Evolutionary conservation across 2,329 filamentous ascomycete species (phyloP).

Genomic region (Penicillium crustosum): DNA sequence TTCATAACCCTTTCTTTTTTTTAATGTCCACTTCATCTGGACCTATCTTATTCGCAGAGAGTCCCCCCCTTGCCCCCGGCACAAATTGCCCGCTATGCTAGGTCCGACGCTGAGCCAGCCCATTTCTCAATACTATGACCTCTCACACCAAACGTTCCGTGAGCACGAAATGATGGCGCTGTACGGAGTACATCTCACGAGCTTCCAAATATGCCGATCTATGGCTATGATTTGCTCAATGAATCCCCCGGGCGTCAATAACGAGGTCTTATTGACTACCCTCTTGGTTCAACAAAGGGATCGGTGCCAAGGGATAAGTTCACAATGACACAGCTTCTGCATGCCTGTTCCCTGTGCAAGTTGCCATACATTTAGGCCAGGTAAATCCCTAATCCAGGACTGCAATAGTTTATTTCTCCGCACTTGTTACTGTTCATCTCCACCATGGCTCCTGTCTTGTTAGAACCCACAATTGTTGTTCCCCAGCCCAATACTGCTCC

Average conservation of each 20-base stretch:
- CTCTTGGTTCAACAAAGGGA: constrained; percentile 13
- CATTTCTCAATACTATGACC: constrained; percentile 10
- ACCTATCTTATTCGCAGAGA: neutral
- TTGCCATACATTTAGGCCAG: constrained; percentile 1
- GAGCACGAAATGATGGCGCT: neutral
- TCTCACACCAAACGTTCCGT: constrained; percentile 3
- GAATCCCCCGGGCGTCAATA: neutral
- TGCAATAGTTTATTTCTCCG: neutral
- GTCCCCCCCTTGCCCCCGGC: neutral
- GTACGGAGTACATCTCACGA: neutral
- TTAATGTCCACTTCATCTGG: neutral
- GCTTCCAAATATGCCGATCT: neutral
- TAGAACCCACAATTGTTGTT: neutral
- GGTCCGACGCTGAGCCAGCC: constrained; percentile 7
- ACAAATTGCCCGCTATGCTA: constrained; percentile 1
- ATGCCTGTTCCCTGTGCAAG: neutral
- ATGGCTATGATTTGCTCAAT: neutral
- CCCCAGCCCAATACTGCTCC: neutral
- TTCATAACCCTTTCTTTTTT: neutral
- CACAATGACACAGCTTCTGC: neutral
- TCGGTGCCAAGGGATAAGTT: neutral
- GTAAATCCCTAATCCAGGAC: neutral
- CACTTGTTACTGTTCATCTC: neutral
- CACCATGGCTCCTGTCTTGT: constrained; percentile 13
- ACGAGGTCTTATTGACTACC: constrained; percentile 10